These are phyloP conservation scores for Ceratocystis cubensis DNA, from an alignment of 2,329 filamentous ascomycete species.

Conservation along the genomic window DNA sequence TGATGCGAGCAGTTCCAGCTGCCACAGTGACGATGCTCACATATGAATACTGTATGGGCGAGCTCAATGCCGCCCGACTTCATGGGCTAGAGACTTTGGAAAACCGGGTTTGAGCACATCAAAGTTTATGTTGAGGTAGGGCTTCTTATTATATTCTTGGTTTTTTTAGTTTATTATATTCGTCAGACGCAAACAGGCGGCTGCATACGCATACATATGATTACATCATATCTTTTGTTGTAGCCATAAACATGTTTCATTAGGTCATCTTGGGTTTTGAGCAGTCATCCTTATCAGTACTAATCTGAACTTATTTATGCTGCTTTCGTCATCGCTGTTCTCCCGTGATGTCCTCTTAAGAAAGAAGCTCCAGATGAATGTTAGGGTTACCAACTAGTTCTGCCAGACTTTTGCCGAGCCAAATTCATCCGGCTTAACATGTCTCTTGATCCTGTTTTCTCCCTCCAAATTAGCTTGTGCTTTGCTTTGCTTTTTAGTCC, in stretches of 20 bases:
- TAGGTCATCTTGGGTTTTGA: neutral
- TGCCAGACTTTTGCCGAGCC: neutral
- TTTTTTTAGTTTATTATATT: neutral
- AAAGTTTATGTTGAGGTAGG: neutral
- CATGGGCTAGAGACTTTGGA: conserved; percentile 12
- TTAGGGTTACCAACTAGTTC: neutral
- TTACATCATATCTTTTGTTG: neutral
- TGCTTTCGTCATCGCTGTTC: neutral
- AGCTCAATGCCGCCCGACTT: conserved; percentile 29
- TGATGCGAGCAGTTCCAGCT: conserved; percentile 88
- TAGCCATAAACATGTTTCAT: neutral
- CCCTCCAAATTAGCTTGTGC: conserved; percentile 1
- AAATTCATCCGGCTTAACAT: neutral
- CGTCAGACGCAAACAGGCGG: neutral
- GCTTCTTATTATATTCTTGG: neutral
- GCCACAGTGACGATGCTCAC: conserved; percentile 97
- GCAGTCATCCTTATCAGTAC: too few relatives aligned
- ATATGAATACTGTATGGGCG: conserved; percentile 64
- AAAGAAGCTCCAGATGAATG: neutral
- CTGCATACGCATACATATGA: neutral
- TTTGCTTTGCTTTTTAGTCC: neutral
- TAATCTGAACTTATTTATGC: too few relatives aligned
- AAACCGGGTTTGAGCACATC: neutral
- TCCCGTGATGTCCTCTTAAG: neutral
- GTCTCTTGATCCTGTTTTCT: conserved; percentile 8